Evolutionary conservation across 345 rosid species (phyloP).

Genomic region (Chamaenerion angustifolium): DNA sequence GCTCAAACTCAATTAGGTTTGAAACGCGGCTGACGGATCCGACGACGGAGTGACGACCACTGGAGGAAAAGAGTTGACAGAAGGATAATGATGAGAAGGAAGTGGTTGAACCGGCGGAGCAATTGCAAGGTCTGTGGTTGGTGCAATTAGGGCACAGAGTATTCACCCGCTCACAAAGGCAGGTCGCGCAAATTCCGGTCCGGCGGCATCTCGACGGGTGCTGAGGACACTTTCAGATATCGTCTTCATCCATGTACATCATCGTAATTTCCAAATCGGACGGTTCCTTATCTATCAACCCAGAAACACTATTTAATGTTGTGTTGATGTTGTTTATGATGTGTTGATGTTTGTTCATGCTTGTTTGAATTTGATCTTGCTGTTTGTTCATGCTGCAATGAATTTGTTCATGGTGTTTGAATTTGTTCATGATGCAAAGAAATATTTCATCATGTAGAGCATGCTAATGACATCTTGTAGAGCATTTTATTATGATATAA

Average conservation of each 20-base stretch:
- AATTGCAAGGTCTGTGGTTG: conserved; percentile 45
- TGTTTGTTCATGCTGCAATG: no score
- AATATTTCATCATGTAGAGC: no score
- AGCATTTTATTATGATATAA: no score
- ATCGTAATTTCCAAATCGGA: background rate
- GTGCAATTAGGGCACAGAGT: conserved; percentile 71
- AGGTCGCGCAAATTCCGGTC: conserved; percentile 56
- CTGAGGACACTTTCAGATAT: conserved; percentile 42
- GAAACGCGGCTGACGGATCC: conserved; percentile 47
- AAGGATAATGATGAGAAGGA: conserved; percentile 24
- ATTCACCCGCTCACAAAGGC: conserved; percentile 60
- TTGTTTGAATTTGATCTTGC: no score
- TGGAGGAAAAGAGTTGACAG: conserved; percentile 20
- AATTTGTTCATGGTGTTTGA: no score
- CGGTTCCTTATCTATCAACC: no score
- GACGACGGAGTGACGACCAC: conserved; percentile 17
- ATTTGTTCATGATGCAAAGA: no score
- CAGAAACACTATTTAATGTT: no score
- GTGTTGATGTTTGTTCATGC: no score
- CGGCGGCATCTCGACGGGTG: conserved; percentile 56
- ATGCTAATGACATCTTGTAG: no score
- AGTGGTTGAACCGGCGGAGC: conserved; percentile 29
- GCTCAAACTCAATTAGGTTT: conserved; percentile 48
- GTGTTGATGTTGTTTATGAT: no score
- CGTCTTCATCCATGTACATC: conserved; percentile 42